Evolutionary conservation across 2,329 filamentous ascomycete genomes (phyloP).

Genomic region (Phialocephala sp.): DNA sequence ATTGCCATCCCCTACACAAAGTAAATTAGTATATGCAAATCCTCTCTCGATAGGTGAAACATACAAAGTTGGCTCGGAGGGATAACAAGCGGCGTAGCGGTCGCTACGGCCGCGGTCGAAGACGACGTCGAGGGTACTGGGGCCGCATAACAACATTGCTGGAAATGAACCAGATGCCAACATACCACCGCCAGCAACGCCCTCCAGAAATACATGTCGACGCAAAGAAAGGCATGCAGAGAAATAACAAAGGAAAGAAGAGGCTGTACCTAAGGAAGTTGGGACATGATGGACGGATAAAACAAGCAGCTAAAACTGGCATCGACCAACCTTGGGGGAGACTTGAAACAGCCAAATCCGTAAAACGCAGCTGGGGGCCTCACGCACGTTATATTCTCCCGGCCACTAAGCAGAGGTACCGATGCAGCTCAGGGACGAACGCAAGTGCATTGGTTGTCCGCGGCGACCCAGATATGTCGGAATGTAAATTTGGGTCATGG

Average conservation of each 20-base stretch:
- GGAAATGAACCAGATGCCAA: constrained; percentile 6
- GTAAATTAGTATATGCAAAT: constrained; percentile 3
- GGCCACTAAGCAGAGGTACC: not conserved
- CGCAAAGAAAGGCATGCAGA: constrained; percentile 12
- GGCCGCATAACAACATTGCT: constrained; percentile 20
- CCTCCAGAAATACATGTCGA: constrained; percentile 29
- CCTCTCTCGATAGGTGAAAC: constrained; percentile 8
- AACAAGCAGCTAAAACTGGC: not conserved
- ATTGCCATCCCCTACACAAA: constrained; percentile 28
- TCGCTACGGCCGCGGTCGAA: constrained; percentile 11
- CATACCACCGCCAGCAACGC: constrained; percentile 23
- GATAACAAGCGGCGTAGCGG: constrained; percentile 30
- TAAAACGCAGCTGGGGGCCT: not conserved
- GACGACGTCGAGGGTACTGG: constrained; percentile 17
- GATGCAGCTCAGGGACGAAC: not conserved
- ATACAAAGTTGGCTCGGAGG: constrained; percentile 30
- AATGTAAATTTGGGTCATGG: constrained; percentile 15
- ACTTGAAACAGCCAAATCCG: constrained; percentile 14
- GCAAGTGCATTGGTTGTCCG: constrained; percentile 1
- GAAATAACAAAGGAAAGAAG: constrained; percentile 8
- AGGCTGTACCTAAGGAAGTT: not conserved
- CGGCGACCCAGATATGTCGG: not conserved
- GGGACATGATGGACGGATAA: constrained; percentile 12
- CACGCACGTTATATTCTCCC: not conserved
- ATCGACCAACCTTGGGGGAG: not conserved